Base-by-base conservation (phyloP, 768 basidiomycete species). In the Tulasnella calospora region DNA sequence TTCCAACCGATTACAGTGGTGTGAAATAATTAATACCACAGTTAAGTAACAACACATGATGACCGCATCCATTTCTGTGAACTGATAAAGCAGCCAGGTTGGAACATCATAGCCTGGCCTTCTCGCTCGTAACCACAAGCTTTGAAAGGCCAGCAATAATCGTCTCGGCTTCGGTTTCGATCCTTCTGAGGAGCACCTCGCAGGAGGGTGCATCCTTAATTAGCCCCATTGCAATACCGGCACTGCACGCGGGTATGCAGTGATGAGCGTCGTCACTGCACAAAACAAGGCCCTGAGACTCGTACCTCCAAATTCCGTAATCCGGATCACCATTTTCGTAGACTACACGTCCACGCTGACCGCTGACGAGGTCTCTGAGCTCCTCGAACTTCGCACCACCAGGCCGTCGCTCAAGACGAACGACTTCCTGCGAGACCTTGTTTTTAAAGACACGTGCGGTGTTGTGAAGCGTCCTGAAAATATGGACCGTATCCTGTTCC, bases 331-430 rank as follows among this genome's bases (percentile, higher is more conserved):
- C 96, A 1, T 83, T 88, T 82, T 94, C 94, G 83, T 94, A 96
- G 3, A 95, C 94, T 70, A 87, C 17, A 44, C 82, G 80, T 19
- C 85, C 85, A 46, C 85, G 74, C 1, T 83, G 82, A 33, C 86
- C 86, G 0, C 84, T 71, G 12, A 86, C 86, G 36, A 86, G 83
- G 51, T 96, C 90, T 23, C 90, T 88, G 19, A 97, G 80, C 55
- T 96, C 95, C 81, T 93, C 90, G 81, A 98, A 98, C 84, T 96
- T 91, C 55, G 92, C 93, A 17, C 95, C 94, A 55, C 92, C 93
- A 1, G 93, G 91, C 41, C 91, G 88, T 21, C 87, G 87, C 85
- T 98, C 96, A 51, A 96, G 88, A 19, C 88, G 85, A n/a, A 97
- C 92, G 23, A 98, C 96, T 83, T 97, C 91, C 82, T 88, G 83